Evolutionary conservation across 345 rosid genomes (phyloP).

Genomic region (Nephelium lappaceum): DNA sequence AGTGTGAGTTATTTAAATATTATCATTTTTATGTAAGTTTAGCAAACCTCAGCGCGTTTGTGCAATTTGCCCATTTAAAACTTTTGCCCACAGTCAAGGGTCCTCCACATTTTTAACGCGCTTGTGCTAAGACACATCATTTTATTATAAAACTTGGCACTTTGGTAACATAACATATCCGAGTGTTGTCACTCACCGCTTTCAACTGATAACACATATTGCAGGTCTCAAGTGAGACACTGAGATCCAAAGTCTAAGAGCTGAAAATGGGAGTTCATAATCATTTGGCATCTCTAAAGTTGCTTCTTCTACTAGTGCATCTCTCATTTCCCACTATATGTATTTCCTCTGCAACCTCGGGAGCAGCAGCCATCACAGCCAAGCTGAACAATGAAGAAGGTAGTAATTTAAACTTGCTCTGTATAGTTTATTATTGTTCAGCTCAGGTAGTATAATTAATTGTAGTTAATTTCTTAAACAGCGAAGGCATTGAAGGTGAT

Average conservation of each 20-base stretch:
- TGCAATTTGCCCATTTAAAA: too few relatives aligned
- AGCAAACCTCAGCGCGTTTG: too few relatives aligned
- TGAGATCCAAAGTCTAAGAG: background rate
- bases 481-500: slow-evolving; percentile 69
- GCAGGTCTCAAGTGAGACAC: background rate
- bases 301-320: slow-evolving; percentile 1
- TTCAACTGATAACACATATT: background rate
- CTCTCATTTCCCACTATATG: slow-evolving; percentile 5
- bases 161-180: too few relatives aligned
- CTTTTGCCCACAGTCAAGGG: background rate
- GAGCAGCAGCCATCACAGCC: slow-evolving; percentile 16
- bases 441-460: background rate
- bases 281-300: background rate
- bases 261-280: slow-evolving; percentile 4
- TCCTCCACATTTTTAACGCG: background rate
- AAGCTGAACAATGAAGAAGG: slow-evolving; percentile 27
- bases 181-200: background rate
- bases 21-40: too few relatives aligned
- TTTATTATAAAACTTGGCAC: background rate
- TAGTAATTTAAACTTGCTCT: background rate
- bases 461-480: slow-evolving; percentile 24
- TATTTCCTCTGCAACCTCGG: background rate
- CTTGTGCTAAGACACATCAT: background rate
- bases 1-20: too few relatives aligned
- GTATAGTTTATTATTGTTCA: too few relatives aligned